Evolutionary conservation across 352 stramenopile genomes (phyloP).

Genomic region (Elongisporangium senticosum): DNA sequence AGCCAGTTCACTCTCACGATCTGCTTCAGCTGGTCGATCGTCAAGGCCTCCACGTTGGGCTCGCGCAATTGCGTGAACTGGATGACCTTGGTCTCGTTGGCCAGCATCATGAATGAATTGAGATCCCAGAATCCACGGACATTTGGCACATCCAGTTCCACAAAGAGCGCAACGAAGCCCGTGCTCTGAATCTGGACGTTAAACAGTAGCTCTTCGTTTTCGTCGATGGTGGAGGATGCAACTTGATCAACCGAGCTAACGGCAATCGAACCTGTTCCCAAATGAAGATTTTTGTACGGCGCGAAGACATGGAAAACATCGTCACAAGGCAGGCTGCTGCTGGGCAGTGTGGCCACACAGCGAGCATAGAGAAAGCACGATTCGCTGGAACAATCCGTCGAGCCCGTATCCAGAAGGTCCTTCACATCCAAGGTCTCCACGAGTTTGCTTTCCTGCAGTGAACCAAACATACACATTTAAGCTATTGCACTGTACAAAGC

Average conservation of each 20-base stretch:
- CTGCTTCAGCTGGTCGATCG: constrained; percentile 25
- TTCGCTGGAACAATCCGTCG: constrained; percentile 29
- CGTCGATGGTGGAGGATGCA: neutral
- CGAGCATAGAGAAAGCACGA: constrained; percentile 57
- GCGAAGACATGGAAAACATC: constrained; percentile 64
- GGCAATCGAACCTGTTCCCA: constrained; percentile 28
- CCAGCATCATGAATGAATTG: constrained; percentile 75
- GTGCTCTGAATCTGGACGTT: constrained; percentile 43
- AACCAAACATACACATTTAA: constrained; percentile 1
- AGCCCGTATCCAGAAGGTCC: constrained; percentile 22
- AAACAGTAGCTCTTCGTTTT: constrained; percentile 14
- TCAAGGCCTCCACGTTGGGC: constrained; percentile 9
- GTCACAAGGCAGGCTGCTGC: constrained; percentile 15
- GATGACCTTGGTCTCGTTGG: constrained; percentile 44
- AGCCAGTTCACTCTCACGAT: constrained; percentile 56
- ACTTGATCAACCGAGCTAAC: constrained; percentile 13
- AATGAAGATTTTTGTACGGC: constrained; percentile 55
- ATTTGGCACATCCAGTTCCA: constrained; percentile 48
- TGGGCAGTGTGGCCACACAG: constrained; percentile 7
- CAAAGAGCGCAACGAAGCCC: constrained; percentile 65
- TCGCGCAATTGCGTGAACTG: constrained; percentile 28
- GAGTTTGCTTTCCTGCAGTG: constrained; percentile 28
- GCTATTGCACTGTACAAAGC: neutral
- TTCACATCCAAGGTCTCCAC: constrained; percentile 23
- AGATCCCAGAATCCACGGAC: constrained; percentile 56